Evolutionary conservation across 2,329 filamentous ascomycete genomes (phyloP).

Genomic region (Claviceps sp.): DNA sequence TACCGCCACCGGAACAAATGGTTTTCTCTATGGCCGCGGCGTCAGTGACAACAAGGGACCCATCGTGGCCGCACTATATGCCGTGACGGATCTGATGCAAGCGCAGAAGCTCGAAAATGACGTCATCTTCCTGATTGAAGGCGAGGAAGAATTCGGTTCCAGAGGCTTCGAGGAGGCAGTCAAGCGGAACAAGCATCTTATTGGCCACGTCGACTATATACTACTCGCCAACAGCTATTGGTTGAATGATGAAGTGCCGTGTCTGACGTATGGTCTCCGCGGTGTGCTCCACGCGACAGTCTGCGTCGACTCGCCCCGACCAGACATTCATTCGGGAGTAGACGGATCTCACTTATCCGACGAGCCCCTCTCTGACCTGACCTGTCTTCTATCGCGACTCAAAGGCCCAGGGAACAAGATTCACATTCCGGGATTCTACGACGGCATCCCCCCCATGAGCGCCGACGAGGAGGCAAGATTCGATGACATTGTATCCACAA

Average conservation of each 20-base stretch:
- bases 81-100: slow-evolving; percentile 76
- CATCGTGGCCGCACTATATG: slow-evolving; percentile 85
- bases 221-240: slow-evolving; percentile 96
- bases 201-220: slow-evolving; percentile 88
- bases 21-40: slow-evolving; percentile 90
- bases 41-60: slow-evolving; percentile 97
- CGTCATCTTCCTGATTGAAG: slow-evolving; percentile 87
- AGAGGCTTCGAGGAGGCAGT: slow-evolving; percentile 81
- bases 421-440: slow-evolving; percentile 79
- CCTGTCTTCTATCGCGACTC: slow-evolving; percentile 66
- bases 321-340: slow-evolving; percentile 92
- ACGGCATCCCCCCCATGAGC: slow-evolving; percentile 64
- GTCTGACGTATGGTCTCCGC: slow-evolving; percentile 83
- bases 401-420: slow-evolving; percentile 72
- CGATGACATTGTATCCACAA: slow-evolving; percentile 65
- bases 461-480: slow-evolving; percentile 68
- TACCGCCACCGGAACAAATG: slow-evolving; percentile 74
- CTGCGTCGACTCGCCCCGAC: slow-evolving; percentile 71
- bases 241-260: slow-evolving; percentile 91
- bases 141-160: slow-evolving; percentile 91
- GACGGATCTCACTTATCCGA: slow-evolving; percentile 84
- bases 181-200: slow-evolving; percentile 63
- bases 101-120: slow-evolving; percentile 77
- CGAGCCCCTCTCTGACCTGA: slow-evolving; percentile 84
- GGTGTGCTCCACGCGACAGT: slow-evolving; percentile 90